These are phyloP conservation scores for Syncephalastrum racemosum DNA, from an alignment of 371 early-diverging fungal species.

Conservation along the genomic window DNA sequence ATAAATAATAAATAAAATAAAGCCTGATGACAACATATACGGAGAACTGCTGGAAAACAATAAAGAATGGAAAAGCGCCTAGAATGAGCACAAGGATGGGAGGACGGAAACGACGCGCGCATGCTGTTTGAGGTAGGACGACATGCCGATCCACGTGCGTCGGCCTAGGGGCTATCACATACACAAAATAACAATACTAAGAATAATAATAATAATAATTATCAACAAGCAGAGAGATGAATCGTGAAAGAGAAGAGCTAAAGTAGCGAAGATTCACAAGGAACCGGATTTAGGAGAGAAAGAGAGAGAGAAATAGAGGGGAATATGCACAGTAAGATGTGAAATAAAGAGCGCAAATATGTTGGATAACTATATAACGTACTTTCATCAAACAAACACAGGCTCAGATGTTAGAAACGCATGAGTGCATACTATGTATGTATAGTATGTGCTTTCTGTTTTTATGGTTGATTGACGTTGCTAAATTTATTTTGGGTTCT, in stretches of 20 bases:
- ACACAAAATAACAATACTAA: constrained; percentile 1
- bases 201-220: neutral
- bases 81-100: too few relatives aligned
- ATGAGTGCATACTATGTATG: constrained; percentile 13
- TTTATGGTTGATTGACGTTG: constrained; percentile 4
- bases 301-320: neutral
- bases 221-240: neutral
- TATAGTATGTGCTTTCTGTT: neutral
- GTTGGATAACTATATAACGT: too few relatives aligned
- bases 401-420: too few relatives aligned
- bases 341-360: too few relatives aligned
- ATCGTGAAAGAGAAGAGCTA: neutral
- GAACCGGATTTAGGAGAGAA: neutral
- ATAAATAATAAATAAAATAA: too few relatives aligned
- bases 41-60: too few relatives aligned
- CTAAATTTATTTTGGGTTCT: constrained; percentile 1
- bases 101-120: too few relatives aligned
- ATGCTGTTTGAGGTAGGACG: too few relatives aligned
- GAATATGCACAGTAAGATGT: neutral
- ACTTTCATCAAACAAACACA: too few relatives aligned
- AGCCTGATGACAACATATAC: too few relatives aligned
- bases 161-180: constrained; percentile 9
- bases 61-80: too few relatives aligned
- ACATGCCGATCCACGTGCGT: constrained; percentile 14
- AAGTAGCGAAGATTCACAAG: neutral